Conservation (phyloP, 1,139 yeast species). For the Saccharomycopsis crataegensis region DNA sequence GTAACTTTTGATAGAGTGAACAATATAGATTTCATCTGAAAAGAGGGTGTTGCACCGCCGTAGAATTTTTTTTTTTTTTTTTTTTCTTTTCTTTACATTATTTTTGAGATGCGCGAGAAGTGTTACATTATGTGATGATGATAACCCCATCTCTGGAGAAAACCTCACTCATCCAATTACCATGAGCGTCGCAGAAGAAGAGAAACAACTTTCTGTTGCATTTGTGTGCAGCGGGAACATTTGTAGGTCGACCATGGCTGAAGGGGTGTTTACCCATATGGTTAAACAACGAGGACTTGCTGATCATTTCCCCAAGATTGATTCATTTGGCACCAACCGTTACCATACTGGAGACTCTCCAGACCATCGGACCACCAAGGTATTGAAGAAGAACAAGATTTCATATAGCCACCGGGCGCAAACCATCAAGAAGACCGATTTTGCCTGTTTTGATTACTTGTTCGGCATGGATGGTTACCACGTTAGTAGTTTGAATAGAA, state of each 20-base stretch:
- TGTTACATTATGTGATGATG: no score
- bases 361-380: conserved; percentile 62
- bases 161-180: no score
- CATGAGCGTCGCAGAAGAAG: background rate
- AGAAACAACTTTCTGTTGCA: conserved; percentile 40
- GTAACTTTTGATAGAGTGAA: no score
- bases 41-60: no score
- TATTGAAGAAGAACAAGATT: conserved; percentile 66
- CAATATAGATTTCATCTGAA: no score
- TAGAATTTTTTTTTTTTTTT: no score
- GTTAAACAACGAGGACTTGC: conserved; percentile 45
- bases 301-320: conserved; percentile 45
- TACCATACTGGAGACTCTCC: conserved; percentile 82
- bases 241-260: conserved; percentile 98
- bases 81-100: no score
- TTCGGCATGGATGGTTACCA: conserved; percentile 81
- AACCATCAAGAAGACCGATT: conserved; percentile 53
- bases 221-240: conserved; percentile 91
- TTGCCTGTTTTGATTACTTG: conserved; percentile 68
- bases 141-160: no score
- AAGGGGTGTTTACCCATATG: conserved; percentile 64
- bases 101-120: no score
- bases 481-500: conserved; percentile 46
- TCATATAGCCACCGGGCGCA: conserved; percentile 74
- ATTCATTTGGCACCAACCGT: conserved; percentile 84